A percentile compares a stretch with the other conserved stretches of the same genome.
Conservation (phyloP, 2,329 filamentous ascomycete species). For the Colletotrichum godetiae region DNA sequence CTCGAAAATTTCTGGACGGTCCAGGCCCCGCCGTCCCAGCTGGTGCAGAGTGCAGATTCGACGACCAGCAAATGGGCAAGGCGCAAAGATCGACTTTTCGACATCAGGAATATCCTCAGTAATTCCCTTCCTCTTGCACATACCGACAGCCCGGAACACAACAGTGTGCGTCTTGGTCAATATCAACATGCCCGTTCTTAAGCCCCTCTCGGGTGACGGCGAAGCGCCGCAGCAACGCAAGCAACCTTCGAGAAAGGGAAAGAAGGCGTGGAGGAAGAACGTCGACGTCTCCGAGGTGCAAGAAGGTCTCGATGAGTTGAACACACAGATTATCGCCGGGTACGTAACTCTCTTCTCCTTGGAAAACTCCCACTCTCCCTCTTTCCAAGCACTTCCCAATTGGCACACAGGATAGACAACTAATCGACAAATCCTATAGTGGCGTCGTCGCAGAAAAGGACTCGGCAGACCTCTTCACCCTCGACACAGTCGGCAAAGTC, state of each 20-base stretch:
- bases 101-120: not conserved
- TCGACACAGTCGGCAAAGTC: conserved; percentile 81
- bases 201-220: conserved; percentile 58
- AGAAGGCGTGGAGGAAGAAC: conserved; percentile 99
- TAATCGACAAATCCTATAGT: conserved; percentile 55
- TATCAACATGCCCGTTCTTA: conserved; percentile 64
- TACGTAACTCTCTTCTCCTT: conserved; percentile 51
- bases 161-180: not conserved
- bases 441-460: conserved; percentile 87
- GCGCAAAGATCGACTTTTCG: conserved; percentile 22
- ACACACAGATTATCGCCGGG: conserved; percentile 93
- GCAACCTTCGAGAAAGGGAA: conserved; percentile 94
- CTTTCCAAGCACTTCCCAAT: not conserved
- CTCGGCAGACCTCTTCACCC: conserved; percentile 84
- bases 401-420: not conserved
- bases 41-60: conserved; percentile 10
- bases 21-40: conserved; percentile 18
- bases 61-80: conserved; percentile 3
- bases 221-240: conserved; percentile 82
- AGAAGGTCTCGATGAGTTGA: conserved; percentile 82
- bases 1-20: conserved; percentile 32
- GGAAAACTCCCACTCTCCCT: not conserved
- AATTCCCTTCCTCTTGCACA: not conserved
- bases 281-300: conserved; percentile 91
- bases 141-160: not conserved